Conservation (phyloP, 2,329 filamentous ascomycete genomes). For the Verruconis gallopava region DNA sequence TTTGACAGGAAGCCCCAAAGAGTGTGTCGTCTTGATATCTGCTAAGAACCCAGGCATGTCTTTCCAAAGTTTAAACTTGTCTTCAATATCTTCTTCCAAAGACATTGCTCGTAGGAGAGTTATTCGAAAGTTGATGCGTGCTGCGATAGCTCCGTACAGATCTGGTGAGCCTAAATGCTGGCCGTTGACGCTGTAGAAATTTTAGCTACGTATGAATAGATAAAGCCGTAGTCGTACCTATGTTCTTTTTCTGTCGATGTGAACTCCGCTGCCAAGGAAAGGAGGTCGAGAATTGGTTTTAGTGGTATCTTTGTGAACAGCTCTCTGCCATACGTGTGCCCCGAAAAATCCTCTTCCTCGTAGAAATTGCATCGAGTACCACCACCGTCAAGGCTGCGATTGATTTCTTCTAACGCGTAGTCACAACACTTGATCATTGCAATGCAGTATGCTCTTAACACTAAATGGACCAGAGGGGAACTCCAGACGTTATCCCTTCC, state of each 20-base stretch:
- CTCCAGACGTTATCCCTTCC: slow-evolving; percentile 15
- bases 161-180: background rate
- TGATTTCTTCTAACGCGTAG: slow-evolving; percentile 61
- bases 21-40: slow-evolving; percentile 45
- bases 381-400: background rate
- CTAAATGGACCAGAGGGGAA: slow-evolving; percentile 30
- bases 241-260: slow-evolving; percentile 13
- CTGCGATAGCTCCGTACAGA: background rate
- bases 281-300: slow-evolving; percentile 45
- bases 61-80: slow-evolving; percentile 19
- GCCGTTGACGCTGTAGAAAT: background rate
- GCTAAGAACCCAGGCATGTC: slow-evolving; percentile 32
- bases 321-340: slow-evolving; percentile 73
- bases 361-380: slow-evolving; percentile 70
- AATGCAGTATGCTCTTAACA: slow-evolving; percentile 76
- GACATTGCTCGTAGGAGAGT: background rate
- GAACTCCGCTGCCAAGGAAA: slow-evolving; percentile 29
- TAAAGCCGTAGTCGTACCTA: background rate
- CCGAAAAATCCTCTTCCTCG: slow-evolving; percentile 97
- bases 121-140: background rate
- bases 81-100: background rate
- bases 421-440: slow-evolving; percentile 73
- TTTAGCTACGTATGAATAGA: no score
- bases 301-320: slow-evolving; percentile 54
- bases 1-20: slow-evolving; percentile 51